A percentile compares a stretch with the other conserved stretches of the same genome.
Evolutionary conservation across 2,329 filamentous ascomycete genomes (phyloP).

Genomic region (Apiospora aurea): DNA sequence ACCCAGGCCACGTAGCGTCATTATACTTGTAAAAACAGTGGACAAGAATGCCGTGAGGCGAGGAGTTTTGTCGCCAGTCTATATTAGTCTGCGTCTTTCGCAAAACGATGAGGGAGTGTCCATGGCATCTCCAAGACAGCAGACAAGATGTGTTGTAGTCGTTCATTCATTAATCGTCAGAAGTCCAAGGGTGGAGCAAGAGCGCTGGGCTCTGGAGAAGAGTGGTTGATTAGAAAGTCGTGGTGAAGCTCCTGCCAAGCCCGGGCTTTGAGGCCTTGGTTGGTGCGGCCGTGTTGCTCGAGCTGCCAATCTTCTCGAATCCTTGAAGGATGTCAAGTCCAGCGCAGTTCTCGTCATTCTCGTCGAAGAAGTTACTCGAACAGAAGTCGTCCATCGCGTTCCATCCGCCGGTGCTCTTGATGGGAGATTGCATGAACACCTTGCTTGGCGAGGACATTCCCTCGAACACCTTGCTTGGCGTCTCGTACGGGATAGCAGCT

Average conservation of each 20-base stretch:
- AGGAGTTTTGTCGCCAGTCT: slow-evolving; percentile 32
- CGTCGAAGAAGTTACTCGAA: slow-evolving; percentile 61
- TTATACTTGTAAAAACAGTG: slow-evolving; percentile 38
- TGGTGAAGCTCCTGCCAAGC: slow-evolving; percentile 47
- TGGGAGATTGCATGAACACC: slow-evolving; percentile 51
- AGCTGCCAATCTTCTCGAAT: slow-evolving; percentile 75
- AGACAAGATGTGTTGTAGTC: slow-evolving; percentile 26
- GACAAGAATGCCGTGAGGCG: slow-evolving; percentile 43
- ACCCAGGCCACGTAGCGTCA: slow-evolving; percentile 37
- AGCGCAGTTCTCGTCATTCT: slow-evolving; percentile 64
- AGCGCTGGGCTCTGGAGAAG: slow-evolving; percentile 25
- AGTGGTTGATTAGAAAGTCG: slow-evolving; percentile 42
- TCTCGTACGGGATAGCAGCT: slow-evolving; percentile 54
- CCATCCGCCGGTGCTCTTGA: slow-evolving; percentile 50
- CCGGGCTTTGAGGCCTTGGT: slow-evolving; percentile 43
- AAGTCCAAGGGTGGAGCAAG: slow-evolving; percentile 21
- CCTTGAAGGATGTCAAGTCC: slow-evolving; percentile 77
- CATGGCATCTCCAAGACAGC: slow-evolving; percentile 25
- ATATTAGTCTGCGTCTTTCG: slow-evolving; percentile 29
- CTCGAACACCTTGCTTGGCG: slow-evolving; percentile 65
- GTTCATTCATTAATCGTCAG: slow-evolving; percentile 33
- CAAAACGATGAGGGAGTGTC: slow-evolving; percentile 6
- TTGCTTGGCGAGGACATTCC: slow-evolving; percentile 64
- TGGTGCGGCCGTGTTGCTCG: slow-evolving; percentile 41
- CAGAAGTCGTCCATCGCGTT: slow-evolving; percentile 58